Conservation (phyloP, 2,329 filamentous ascomycete species). For the Ophiosphaerella korrae region DNA sequence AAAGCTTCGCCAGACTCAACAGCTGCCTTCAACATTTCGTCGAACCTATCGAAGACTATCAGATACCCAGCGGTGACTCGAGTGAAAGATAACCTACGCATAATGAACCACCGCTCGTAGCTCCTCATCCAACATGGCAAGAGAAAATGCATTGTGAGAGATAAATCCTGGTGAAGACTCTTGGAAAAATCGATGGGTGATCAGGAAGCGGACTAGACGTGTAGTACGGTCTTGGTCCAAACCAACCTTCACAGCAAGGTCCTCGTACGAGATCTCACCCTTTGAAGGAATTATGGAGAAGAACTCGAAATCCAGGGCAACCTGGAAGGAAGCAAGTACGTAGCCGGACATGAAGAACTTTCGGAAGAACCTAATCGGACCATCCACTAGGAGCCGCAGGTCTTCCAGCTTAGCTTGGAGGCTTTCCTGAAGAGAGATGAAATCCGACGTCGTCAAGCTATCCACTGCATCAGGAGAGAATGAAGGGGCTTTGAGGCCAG, state of each 20-base stretch:
- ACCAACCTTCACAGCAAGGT: conserved; percentile 6
- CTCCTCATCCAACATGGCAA: too few relatives aligned
- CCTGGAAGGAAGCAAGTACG: conserved; percentile 10
- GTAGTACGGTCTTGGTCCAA: conserved; percentile 2
- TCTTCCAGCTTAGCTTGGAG: too few relatives aligned
- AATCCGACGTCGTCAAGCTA: too few relatives aligned
- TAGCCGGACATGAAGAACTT: neutral
- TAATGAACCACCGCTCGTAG: conserved; percentile 1
- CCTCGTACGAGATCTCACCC: neutral
- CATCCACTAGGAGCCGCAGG: neutral
- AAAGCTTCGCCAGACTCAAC: conserved; percentile 3
- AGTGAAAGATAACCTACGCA: neutral
- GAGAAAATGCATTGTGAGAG: conserved; percentile 18
- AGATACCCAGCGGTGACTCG: too few relatives aligned
- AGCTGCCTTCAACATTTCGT: conserved; percentile 3
- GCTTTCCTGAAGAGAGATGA: too few relatives aligned
- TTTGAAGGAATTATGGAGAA: conserved; percentile 7
- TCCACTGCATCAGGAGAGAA: too few relatives aligned
- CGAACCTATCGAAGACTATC: too few relatives aligned
- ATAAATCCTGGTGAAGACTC: conserved; percentile 8
- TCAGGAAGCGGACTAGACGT: conserved; percentile 6
- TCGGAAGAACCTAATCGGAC: neutral
- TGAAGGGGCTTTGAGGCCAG: too few relatives aligned
- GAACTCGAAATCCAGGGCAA: conserved; percentile 13
- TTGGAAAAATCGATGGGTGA: conserved; percentile 5